These are phyloP conservation scores for Ophiostoma montium DNA, from an alignment of 2,329 filamentous ascomycete species.

Conservation along the genomic window DNA sequence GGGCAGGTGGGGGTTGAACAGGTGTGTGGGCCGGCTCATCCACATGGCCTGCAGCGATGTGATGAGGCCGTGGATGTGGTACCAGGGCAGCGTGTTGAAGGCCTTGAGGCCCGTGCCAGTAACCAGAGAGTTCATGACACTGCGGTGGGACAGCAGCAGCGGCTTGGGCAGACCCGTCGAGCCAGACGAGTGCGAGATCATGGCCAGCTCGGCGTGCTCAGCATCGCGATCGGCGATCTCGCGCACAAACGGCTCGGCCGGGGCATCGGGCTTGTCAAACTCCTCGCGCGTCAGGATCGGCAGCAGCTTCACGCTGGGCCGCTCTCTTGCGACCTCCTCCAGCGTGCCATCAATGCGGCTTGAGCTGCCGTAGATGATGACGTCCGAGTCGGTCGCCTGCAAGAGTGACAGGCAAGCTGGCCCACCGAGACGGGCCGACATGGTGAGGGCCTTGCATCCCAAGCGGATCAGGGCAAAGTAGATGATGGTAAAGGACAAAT, in stretches of 20 bases:
- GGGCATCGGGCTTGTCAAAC: slow-evolving; percentile 8
- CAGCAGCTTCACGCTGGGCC: slow-evolving; percentile 14
- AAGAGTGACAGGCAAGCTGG: slow-evolving; percentile 26
- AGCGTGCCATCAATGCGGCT: slow-evolving; percentile 21
- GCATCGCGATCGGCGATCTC: slow-evolving; percentile 16
- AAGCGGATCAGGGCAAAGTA: slow-evolving; percentile 30
- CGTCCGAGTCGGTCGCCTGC: slow-evolving; percentile 21
- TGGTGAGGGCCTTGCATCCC: slow-evolving; percentile 27
- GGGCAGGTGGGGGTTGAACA: slow-evolving; percentile 21
- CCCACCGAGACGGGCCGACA: slow-evolving; percentile 28
- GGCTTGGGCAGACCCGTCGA: slow-evolving; percentile 33
- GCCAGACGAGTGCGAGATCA: slow-evolving; percentile 34
- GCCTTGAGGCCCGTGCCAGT: slow-evolving; percentile 23
- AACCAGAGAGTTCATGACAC: slow-evolving; percentile 22
- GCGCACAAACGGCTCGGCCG: slow-evolving; percentile 14
- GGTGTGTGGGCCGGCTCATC: slow-evolving; percentile 25
- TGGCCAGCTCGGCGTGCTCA: slow-evolving; percentile 20
- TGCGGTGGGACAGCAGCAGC: slow-evolving; percentile 27
- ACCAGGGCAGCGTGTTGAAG: slow-evolving; percentile 30
- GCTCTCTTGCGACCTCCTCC: slow-evolving; percentile 15
- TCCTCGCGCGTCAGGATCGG: slow-evolving; percentile 7
- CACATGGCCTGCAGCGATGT: slow-evolving; percentile 29
- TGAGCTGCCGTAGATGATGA: slow-evolving; percentile 24
- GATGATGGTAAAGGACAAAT: slow-evolving; percentile 27
- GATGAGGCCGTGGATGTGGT: slow-evolving; percentile 28